These are phyloP conservation scores for Angomonas ambiguus DNA, from an alignment of 208 protist species.

Conservation along the genomic window DNA sequence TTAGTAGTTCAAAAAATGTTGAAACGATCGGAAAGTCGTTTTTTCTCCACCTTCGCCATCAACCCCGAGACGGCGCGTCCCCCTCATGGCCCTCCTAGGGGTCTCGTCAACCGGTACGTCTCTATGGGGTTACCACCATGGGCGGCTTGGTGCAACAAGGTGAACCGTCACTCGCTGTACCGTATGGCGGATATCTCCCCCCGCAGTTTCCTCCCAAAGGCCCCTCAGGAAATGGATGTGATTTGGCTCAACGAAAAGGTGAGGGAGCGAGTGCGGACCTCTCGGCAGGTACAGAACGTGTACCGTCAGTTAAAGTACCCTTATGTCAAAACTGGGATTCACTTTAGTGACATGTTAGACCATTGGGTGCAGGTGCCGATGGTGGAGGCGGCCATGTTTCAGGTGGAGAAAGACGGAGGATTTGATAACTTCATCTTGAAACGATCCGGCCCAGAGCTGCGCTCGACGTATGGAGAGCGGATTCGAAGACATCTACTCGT, in stretches of 20 bases:
- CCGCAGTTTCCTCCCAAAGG: constrained; percentile 68
- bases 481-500: constrained; percentile 85
- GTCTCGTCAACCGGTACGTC: constrained; percentile 86
- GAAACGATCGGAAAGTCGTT: constrained; percentile 18
- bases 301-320: constrained; percentile 90
- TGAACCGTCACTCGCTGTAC: constrained; percentile 83
- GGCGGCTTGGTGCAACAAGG: constrained; percentile 86
- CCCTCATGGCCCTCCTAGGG: constrained; percentile 76
- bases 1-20: constrained; percentile 25
- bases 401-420: constrained; percentile 83
- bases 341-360: constrained; percentile 80
- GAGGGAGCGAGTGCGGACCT: constrained; percentile 84
- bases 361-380: constrained; percentile 92
- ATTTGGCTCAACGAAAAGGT: constrained; percentile 91
- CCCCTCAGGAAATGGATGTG: constrained; percentile 86
- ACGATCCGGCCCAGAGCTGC: constrained; percentile 67
- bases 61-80: constrained; percentile 79
- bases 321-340: constrained; percentile 84
- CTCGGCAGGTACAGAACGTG: constrained; percentile 81
- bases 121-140: constrained; percentile 88
- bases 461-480: constrained; percentile 87
- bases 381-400: constrained; percentile 87
- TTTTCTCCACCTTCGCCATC: constrained; percentile 78
- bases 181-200: constrained; percentile 78
- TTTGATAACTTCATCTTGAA: constrained; percentile 91